A percentile compares a stretch with the other conserved stretches of the same genome.
phyloP scores from a whole-genome alignment of 169 alveolate species.

The Cyclospora cayetanensis region DNA sequence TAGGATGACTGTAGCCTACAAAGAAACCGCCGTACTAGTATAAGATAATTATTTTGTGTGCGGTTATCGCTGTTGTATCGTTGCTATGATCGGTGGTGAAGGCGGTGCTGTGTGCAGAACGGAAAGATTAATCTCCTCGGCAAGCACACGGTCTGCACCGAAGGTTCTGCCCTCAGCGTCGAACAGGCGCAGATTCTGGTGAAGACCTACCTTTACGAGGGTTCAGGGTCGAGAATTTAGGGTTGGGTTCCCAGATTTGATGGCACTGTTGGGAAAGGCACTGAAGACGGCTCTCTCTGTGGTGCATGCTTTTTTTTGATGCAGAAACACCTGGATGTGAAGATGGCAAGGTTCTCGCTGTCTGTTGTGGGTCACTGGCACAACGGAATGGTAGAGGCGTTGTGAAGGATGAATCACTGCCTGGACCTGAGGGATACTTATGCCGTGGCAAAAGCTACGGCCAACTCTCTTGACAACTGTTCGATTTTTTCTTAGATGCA shows the following conservation, averaged over 20 bases:
- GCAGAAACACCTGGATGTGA: conserved; percentile 56
- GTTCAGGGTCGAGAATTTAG: neutral
- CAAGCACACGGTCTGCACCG: conserved; percentile 50
- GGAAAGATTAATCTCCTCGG: conserved; percentile 64
- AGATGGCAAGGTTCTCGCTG: conserved; percentile 36
- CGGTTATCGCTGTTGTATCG: neutral
- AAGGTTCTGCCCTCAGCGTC: conserved; percentile 55
- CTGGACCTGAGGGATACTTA: no score
- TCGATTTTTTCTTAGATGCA: no score
- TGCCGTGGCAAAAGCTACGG: no score
- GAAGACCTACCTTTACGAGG: neutral
- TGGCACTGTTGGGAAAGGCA: neutral
- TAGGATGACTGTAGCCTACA: no score
- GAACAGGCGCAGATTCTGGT: conserved; percentile 65
- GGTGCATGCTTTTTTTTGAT: neutral
- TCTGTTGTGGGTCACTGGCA: conserved; percentile 23
- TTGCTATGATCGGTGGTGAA: neutral
- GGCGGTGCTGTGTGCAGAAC: neutral
- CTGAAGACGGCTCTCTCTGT: neutral
- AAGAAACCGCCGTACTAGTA: neutral
- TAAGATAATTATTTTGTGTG: neutral
- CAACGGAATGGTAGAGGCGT: neutral
- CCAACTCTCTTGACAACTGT: no score
- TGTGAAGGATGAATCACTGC: neutral
- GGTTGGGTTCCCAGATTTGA: neutral